Evolutionary conservation across 2,329 filamentous ascomycete genomes (phyloP).

Genomic region (Venturia pyrina): DNA sequence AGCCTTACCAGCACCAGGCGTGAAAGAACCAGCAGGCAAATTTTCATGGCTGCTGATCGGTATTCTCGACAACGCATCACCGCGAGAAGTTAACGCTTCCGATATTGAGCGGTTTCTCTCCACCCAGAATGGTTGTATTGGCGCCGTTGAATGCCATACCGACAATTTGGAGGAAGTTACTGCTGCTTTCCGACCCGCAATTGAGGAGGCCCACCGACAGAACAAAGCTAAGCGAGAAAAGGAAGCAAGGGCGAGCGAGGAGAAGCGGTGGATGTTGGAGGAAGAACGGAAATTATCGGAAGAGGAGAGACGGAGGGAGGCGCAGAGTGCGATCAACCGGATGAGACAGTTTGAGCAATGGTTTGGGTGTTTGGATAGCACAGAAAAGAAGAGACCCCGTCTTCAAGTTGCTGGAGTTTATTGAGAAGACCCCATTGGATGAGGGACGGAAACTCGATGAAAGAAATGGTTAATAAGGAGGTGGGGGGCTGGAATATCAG

Average conservation of each 20-base stretch:
- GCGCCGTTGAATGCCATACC: background rate
- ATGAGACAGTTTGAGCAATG: slow-evolving; percentile 4
- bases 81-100: background rate
- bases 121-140: background rate
- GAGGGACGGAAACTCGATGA: no score
- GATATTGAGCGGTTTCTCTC: background rate
- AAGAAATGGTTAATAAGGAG: no score
- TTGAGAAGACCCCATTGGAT: no score
- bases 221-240: background rate
- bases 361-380: slow-evolving; percentile 5
- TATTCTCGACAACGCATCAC: background rate
- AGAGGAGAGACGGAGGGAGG: slow-evolving; percentile 2
- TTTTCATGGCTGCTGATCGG: background rate
- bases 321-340: background rate
- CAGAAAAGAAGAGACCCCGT: background rate
- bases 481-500: background rate
- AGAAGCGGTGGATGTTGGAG: slow-evolving; percentile 1
- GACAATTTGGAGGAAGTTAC: background rate
- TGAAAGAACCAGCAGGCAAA: background rate
- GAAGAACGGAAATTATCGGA: background rate
- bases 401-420: background rate
- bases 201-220: background rate
- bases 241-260: background rate
- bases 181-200: background rate
- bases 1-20: background rate